Base-by-base conservation (phyloP, 768 basidiomycete genomes). In the Pleurotus giganteus region DNA sequence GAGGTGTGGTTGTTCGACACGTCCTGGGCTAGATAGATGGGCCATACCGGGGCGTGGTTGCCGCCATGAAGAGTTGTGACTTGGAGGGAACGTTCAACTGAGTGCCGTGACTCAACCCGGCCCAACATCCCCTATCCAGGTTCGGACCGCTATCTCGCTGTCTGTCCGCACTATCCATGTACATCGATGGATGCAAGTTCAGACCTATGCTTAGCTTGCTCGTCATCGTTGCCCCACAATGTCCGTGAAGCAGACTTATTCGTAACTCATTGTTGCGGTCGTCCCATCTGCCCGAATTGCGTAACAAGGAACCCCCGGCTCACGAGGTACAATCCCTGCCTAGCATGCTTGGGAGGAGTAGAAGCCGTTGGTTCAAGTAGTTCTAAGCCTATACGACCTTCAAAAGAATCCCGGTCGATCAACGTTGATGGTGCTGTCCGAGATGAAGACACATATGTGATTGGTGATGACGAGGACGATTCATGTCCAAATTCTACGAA, bases 311-410 rank as follows among this genome's bases (percentile, higher is more conserved):
- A 89, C 63, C 84, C 86, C 0, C 78, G 89, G 15, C 73, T 90
- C 19, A 69, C 75, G 29, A 72, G 83, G 54, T 91, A 90, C 62
- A 71, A 89, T 62, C 89, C 89, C 5, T 91, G 89, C 65, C 68
- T 91, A 15, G 74, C 76, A 5, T 91, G 89, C 63, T 74, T 88
- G 1, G 80, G 76, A 11, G 86, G 86, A 2, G 77, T 83, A 1
- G 75, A 66, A 13, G 76, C 78, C 7, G 61, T 75, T 26, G 62
- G 60, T 57, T 26, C 56, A 27, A 53, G 57, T 44, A 39, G 29
- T 36, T 39, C 43, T 34, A 19, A 23, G 50, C 24, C 23, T 26
- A 49, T 50, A 27, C 29, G 41, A n/a, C 21, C 42, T 7, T 34
- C 34, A 37, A 23, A 47, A 31, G 57, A 46, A 9, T 49, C 61